These are phyloP conservation scores for Inosperma sp. DNA, from an alignment of 768 basidiomycete genomes.

Conservation along the genomic window DNA sequence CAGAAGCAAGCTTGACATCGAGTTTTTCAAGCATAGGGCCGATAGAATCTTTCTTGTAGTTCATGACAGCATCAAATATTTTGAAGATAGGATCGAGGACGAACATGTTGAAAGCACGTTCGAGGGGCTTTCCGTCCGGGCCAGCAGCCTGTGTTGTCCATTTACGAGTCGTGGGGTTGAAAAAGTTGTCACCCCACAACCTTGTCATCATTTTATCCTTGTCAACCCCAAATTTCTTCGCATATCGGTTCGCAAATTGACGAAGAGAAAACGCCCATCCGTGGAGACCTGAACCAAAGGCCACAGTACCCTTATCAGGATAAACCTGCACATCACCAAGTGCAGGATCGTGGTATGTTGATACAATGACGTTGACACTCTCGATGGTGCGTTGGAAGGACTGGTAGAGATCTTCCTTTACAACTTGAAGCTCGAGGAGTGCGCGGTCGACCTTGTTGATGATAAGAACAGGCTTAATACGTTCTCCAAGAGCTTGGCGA, in stretches of 20 bases:
- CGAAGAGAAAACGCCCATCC: constrained; percentile 99
- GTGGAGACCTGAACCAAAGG: constrained; percentile 98
- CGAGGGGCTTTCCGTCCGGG: constrained; percentile 84
- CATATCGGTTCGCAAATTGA: constrained; percentile 91
- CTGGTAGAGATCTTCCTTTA: constrained; percentile 96
- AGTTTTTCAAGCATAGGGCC: constrained; percentile 90
- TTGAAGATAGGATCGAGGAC: constrained; percentile 99
- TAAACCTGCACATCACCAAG: constrained; percentile 99
- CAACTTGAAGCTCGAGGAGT: constrained; percentile 94
- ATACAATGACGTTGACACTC: constrained; percentile 96
- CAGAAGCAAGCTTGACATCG: constrained; percentile 80
- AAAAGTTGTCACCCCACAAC: constrained; percentile 99
- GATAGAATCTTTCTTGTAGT: constrained; percentile 94
- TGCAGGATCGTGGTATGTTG: constrained; percentile 89
- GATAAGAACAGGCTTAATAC: constrained; percentile 98
- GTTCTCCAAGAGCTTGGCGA: constrained; percentile 93
- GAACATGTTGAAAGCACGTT: constrained; percentile 98
- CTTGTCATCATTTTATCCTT: constrained; percentile 97
- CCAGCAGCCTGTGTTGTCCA: constrained; percentile 80
- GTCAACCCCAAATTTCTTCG: constrained; percentile 98
- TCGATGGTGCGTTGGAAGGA: constrained; percentile 97
- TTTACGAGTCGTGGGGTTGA: constrained; percentile 95
- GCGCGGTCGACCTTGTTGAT: constrained; percentile 99
- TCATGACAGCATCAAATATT: constrained; percentile 98
- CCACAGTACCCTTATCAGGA: constrained; percentile 96